Percentiles rank a stretch among this genome's conserved stretches.
Conservation (phyloP, 2,329 filamentous ascomycete genomes). For the Colletotrichum sp. region DNA sequence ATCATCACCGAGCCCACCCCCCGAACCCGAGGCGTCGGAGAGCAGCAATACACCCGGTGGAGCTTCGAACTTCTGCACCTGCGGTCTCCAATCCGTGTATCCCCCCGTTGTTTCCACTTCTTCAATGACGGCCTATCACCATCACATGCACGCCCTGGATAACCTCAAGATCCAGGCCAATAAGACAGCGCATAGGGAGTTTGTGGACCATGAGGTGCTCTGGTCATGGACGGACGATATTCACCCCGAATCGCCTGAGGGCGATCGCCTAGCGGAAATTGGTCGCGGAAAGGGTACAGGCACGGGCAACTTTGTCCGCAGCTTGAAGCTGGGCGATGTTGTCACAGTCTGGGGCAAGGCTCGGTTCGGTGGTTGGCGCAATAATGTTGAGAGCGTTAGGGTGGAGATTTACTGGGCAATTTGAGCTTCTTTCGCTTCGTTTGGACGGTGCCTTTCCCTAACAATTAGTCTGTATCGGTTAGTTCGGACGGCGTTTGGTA, state of each 20-base stretch:
- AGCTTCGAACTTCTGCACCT: slow-evolving; percentile 30
- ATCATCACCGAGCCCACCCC: not conserved
- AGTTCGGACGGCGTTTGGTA: not conserved
- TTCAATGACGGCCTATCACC: slow-evolving; percentile 35
- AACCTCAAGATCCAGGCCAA: slow-evolving; percentile 55
- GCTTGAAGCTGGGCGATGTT: slow-evolving; percentile 63
- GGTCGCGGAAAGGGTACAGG: slow-evolving; percentile 58
- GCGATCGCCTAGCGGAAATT: slow-evolving; percentile 36
- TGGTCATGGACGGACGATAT: slow-evolving; percentile 60
- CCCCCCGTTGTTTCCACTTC: slow-evolving; percentile 30
- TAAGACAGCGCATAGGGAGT: slow-evolving; percentile 35
- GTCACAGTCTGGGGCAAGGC: slow-evolving; percentile 67
- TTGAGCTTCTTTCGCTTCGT: slow-evolving; percentile 27
- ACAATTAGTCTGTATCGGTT: fast-evolving
- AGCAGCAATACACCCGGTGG: not conserved
- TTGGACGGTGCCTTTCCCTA: not conserved
- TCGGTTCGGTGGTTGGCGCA: slow-evolving; percentile 60
- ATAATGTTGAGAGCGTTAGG: slow-evolving; percentile 52
- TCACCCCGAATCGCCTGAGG: slow-evolving; percentile 45
- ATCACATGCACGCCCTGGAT: slow-evolving; percentile 37
- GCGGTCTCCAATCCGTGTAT: slow-evolving; percentile 40
- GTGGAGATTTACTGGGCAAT: slow-evolving; percentile 65
- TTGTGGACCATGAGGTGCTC: slow-evolving; percentile 50
- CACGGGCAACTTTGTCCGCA: slow-evolving; percentile 60
- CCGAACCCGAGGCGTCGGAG: not conserved